These are phyloP conservation scores for Aspergillus latus DNA, from an alignment of 2,329 filamentous ascomycete genomes.

Conservation along the genomic window DNA sequence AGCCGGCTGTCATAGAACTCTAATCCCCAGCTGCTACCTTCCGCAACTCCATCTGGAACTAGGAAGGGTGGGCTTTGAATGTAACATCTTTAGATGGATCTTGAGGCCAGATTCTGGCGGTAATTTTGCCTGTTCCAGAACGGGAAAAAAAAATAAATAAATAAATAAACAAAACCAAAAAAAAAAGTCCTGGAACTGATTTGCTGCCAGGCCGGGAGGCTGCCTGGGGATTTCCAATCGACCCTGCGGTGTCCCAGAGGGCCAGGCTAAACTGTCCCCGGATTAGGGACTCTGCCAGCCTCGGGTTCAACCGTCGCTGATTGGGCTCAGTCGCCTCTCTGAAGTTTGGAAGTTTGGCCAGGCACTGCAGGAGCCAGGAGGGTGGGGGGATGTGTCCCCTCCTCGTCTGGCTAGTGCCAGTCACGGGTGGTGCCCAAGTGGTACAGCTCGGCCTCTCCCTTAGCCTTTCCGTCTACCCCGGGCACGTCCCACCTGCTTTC, in stretches of 20 bases:
- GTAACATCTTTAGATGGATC: not conserved
- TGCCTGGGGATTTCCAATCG: conserved; percentile 12
- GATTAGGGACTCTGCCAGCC: conserved; percentile 14
- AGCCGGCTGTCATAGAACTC: conserved; percentile 2
- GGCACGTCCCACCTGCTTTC: conserved; percentile 7
- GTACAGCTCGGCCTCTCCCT: conserved; percentile 14
- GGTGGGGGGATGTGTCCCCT: conserved; percentile 18
- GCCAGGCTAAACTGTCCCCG: conserved; percentile 20
- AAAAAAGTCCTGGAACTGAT: not conserved
- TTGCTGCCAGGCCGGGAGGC: conserved; percentile 7
- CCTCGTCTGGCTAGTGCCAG: not conserved
- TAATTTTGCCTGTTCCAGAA: not conserved
- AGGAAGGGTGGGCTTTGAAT: not conserved
- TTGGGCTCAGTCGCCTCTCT: conserved; percentile 11
- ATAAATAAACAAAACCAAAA: not conserved
- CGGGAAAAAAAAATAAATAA: too few species aligned
- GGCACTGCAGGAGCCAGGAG: conserved; percentile 14
- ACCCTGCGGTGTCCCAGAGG: conserved; percentile 15
- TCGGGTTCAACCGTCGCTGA: conserved; percentile 9
- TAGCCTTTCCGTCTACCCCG: conserved; percentile 14
- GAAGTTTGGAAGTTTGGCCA: conserved; percentile 11
- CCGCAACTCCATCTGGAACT: not conserved
- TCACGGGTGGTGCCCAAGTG: not conserved
- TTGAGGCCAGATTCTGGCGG: not conserved
- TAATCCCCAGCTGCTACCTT: not conserved